Evolutionary conservation across 2,329 filamentous ascomycete species (phyloP).

Genomic region (Mycosphaerelloides madeirae): DNA sequence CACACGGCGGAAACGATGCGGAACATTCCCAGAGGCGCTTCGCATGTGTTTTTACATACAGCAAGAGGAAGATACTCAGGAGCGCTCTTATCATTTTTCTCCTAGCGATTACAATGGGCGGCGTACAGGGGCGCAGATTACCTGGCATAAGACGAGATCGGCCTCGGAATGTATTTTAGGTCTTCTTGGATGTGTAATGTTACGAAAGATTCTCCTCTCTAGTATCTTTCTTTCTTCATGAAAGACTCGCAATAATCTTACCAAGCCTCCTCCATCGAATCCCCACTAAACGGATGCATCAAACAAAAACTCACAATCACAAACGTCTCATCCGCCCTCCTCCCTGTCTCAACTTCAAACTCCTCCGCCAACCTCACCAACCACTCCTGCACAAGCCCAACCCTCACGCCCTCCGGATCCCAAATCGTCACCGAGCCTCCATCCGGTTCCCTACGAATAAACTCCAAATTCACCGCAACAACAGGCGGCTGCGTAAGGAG

Average conservation of each 20-base stretch:
- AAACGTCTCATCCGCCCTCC: constrained; percentile 4
- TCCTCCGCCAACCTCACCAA: constrained; percentile 4
- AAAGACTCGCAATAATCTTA: too few relatives aligned
- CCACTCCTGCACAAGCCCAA: constrained; percentile 10
- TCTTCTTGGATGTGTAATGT: constrained; percentile 9
- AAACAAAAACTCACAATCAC: constrained; percentile 10
- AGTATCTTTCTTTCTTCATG: too few relatives aligned
- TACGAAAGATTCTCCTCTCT: constrained; percentile 9
- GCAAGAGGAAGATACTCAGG: constrained; percentile 5
- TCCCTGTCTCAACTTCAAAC: constrained; percentile 2
- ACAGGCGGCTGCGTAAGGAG: constrained; percentile 9
- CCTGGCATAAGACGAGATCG: constrained; percentile 1
- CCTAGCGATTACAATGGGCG: constrained; percentile 1
- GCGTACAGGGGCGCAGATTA: constrained; percentile 2
- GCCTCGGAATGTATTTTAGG: constrained; percentile 3
- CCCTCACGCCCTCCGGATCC: constrained; percentile 7
- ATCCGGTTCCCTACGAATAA: constrained; percentile 4
- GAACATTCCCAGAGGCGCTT: background rate
- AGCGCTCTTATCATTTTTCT: background rate
- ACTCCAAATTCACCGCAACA: constrained; percentile 6
- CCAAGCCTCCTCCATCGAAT: constrained; percentile 9
- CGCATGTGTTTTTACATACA: constrained; percentile 10
- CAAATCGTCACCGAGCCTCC: constrained; percentile 1
- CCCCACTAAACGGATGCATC: constrained; percentile 5
- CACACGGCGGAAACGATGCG: background rate